Evolutionary conservation across 768 basidiomycete species (phyloP), one percentile per base, ranked within the genome.

Genomic region (Tylopilus cervinicoccineus): DNA sequence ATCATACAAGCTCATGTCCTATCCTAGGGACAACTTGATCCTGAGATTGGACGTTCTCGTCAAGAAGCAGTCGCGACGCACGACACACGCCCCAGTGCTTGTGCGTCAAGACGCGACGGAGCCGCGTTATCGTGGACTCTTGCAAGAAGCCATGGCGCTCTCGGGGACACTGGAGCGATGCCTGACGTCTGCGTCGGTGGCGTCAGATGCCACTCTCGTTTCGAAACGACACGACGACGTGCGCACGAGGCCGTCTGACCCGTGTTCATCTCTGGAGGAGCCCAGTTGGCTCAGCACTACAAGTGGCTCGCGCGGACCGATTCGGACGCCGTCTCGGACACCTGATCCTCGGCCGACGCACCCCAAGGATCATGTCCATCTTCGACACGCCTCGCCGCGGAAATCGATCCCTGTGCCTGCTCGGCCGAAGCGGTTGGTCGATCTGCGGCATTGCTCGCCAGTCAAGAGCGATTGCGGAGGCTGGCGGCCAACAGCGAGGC

Each of bases 341-440:
- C 76, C 74, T 1, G 49, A 70, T 13, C 72, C 77, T 0, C 75
- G 70, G 53, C 52, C 65, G 1, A 64, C 68, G 11, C 77, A 74
- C 48, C 85, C 85, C 0, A 88, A 80, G 64, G 84, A 87, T 26
- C 72, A 81, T 16, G 83, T 88, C 3, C 67, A 74, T 17, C 72
- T 90, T 10, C 74, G 84, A 29, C 81, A 76, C 12, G 76, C 79
- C 2, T 76, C 81, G 0, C 59, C 66, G 5, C 48, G 41, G 19
- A 49, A 58, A 9, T 74, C 76, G 2, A 73, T 83, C 12, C 79
- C 81, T 0, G 66, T 74, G 3, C 54, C 59, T 31, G 61, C 70
- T 40, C 74, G 72, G 17, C 68, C 71, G 42, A 69, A 69, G 57
- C 70, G 81, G 38, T 58, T 85, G 11, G 78, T 84, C 3, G 74